A percentile compares a stretch with the other conserved stretches of the same genome.
phyloP scores from a whole-genome alignment of 1,139 yeast genomes.

The Pichia sp. region DNA sequence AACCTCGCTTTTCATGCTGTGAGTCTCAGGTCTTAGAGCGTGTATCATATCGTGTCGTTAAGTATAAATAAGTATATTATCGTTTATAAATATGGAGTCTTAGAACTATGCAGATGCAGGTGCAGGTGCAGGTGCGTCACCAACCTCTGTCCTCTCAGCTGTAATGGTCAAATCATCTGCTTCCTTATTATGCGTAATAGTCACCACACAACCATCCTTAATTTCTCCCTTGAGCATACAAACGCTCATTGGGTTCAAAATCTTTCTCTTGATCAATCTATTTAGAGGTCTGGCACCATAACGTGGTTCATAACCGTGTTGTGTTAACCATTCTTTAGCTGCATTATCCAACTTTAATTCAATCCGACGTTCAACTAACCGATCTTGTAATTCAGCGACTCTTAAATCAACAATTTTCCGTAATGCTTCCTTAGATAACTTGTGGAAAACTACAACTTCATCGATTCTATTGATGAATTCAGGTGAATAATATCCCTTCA shows the following conservation, averaged over 20 bases:
- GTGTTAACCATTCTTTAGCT: slow-evolving; percentile 73
- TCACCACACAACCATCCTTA: slow-evolving; percentile 59
- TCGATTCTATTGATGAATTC: slow-evolving; percentile 92
- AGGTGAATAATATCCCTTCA: slow-evolving; percentile 77
- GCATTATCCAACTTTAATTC: slow-evolving; percentile 43
- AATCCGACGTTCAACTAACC: slow-evolving; percentile 77
- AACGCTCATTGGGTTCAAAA: slow-evolving; percentile 83
- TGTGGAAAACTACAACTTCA: slow-evolving; percentile 83
- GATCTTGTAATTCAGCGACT: slow-evolving; percentile 67
- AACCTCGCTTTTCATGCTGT: too few relatives aligned
- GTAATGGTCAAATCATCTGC: slow-evolving; percentile 7
- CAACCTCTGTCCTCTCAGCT: too few relatives aligned
- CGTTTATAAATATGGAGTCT: too few relatives aligned
- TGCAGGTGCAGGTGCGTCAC: too few relatives aligned
- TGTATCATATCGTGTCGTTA: too few relatives aligned
- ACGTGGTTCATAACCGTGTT: slow-evolving; percentile 79
- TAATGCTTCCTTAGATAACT: slow-evolving; percentile 69
- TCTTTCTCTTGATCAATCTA: slow-evolving; percentile 72
- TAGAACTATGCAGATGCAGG: too few relatives aligned
- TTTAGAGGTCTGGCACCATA: slow-evolving; percentile 97
- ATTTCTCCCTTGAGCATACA: slow-evolving; percentile 74
- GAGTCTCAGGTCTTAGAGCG: too few relatives aligned
- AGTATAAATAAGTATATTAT: too few relatives aligned
- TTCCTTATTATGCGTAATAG: slow-evolving; percentile 9
- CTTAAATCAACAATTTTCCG: slow-evolving; percentile 79